These are phyloP conservation scores for Geoglossum cookeanum DNA, from an alignment of 2,329 filamentous ascomycete genomes.

Conservation along the genomic window DNA sequence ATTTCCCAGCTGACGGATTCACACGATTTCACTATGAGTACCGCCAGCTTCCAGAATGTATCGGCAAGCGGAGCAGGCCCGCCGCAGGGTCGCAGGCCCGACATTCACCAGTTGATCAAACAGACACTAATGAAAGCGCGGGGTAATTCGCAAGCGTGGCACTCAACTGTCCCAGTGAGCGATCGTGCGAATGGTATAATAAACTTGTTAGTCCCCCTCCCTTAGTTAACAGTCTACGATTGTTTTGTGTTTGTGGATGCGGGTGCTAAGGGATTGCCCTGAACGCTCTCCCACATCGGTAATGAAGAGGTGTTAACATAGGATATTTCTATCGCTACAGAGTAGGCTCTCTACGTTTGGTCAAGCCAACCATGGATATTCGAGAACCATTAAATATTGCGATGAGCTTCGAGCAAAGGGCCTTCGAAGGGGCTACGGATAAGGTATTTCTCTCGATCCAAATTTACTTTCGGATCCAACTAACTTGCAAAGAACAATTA, in stretches of 20 bases:
- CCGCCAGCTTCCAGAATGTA: neutral
- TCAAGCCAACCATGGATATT: neutral
- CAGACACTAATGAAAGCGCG: neutral
- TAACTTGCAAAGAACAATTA: conserved; percentile 1
- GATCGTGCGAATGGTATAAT: conserved; percentile 1
- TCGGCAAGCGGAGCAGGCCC: neutral
- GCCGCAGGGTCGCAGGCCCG: neutral
- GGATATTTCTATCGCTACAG: neutral
- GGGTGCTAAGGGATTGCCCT: neutral
- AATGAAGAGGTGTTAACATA: neutral
- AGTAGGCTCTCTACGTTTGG: conserved; percentile 3
- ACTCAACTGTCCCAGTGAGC: neutral
- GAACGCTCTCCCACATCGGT: neutral
- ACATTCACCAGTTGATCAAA: conserved; percentile 3
- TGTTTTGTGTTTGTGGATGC: neutral
- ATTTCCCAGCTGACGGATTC: neutral
- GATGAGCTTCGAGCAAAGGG: conserved; percentile 1
- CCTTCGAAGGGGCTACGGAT: conserved; percentile 2
- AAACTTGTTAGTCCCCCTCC: neutral
- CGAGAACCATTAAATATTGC: neutral
- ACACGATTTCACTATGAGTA: conserved; percentile 2
- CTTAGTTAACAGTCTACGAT: neutral
- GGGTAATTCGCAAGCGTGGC: conserved; percentile 2
- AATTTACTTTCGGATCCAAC: neutral
- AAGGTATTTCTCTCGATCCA: conserved; percentile 3